Base-by-base conservation (phyloP, 2,329 filamentous ascomycete species). In the Fusarium tuaranense region DNA sequence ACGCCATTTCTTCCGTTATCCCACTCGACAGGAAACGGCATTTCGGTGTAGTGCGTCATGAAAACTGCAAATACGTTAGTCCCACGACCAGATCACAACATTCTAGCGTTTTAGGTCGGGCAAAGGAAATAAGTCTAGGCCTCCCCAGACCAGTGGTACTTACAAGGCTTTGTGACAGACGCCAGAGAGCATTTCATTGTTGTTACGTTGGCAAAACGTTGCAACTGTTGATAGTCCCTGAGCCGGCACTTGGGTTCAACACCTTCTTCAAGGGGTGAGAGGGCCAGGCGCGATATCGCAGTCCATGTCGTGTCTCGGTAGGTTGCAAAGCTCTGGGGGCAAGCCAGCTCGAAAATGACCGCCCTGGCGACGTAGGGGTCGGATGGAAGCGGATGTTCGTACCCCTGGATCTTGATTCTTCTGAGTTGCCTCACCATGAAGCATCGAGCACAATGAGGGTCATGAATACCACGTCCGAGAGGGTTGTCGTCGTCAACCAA, bases 291-390 rank as follows among this genome's bases (percentile, higher is more conserved):
- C 1, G 74, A 75, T 2, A 84, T 72, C 4, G 87, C 74, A 2
- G 68, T 70, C 85, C 84, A 87, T 0, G 85, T 87, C 0, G 78
- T 77, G 68, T 85, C 83, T 14, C 86, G 81, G 68, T 87, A 87
- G 0, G 73, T 70, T 1, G 81, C 76, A 30, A 87, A 79, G 0
- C 70, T 71, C 7, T 69, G 61, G 0, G 84, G 85, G 14, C 82
- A 82, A 1, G 70, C 67, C 0, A 87, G 79, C 68, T 88, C 86
- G 34, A 87, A 87, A 0, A 87, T 72, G 0, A 83, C 80, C 6
- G 80, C 79, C 39, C 83, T 83, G 0, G 80, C 78, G 16, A 80
- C 62, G 3, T 78, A 63, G 2, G 67, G 60, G 5, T 82, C 77
- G 0, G 77, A 64, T 0, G 86, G 86, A 0, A 88, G 79, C 0